phyloP scores from a whole-genome alignment of 1,284 basidiomycete genomes.

The Microbotryum lychnidis-dioicae region DNA sequence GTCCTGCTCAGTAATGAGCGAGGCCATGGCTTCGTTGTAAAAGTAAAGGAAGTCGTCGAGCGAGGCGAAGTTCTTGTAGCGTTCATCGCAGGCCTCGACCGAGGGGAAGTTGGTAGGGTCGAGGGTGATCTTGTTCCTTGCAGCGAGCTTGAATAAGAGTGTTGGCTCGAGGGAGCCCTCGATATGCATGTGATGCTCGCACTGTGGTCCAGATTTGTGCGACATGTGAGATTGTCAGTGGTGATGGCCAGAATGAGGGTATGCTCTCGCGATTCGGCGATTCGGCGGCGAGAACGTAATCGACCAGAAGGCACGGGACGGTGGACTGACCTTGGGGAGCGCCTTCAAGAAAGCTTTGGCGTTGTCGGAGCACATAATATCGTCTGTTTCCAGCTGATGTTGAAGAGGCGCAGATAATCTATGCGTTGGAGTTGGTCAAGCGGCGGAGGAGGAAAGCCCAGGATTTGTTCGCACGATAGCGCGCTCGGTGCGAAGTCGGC shows the following conservation, averaged over 20 bases:
- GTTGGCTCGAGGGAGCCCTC: slow-evolving; percentile 31
- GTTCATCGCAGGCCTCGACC: slow-evolving; percentile 16
- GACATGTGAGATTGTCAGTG: not conserved
- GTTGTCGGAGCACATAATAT: slow-evolving; percentile 14
- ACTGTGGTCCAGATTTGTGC: slow-evolving; percentile 4
- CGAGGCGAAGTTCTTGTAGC: slow-evolving; percentile 32
- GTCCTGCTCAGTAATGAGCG: slow-evolving; percentile 28
- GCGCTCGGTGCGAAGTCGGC: no score
- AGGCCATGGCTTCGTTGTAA: slow-evolving; percentile 28
- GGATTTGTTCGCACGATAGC: no score
- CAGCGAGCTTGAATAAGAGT: slow-evolving; percentile 30
- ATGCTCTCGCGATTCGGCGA: not conserved
- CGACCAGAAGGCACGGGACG: not conserved
- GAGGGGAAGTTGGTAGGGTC: slow-evolving; percentile 17
- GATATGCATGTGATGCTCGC: slow-evolving; percentile 35
- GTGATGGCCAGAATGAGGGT: not conserved
- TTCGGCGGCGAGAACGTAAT: not conserved
- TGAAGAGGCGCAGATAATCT: no score
- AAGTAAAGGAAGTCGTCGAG: slow-evolving; percentile 33
- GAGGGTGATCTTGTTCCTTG: slow-evolving; percentile 26
- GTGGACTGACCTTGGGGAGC: slow-evolving; percentile 14
- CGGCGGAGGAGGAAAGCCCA: no score
- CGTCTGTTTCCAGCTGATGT: no score
- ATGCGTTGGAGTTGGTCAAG: no score
- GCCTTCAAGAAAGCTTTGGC: slow-evolving; percentile 12